Evolutionary conservation across 2,329 filamentous ascomycete genomes (phyloP).

Genomic region (Penicillium janthinellum): DNA sequence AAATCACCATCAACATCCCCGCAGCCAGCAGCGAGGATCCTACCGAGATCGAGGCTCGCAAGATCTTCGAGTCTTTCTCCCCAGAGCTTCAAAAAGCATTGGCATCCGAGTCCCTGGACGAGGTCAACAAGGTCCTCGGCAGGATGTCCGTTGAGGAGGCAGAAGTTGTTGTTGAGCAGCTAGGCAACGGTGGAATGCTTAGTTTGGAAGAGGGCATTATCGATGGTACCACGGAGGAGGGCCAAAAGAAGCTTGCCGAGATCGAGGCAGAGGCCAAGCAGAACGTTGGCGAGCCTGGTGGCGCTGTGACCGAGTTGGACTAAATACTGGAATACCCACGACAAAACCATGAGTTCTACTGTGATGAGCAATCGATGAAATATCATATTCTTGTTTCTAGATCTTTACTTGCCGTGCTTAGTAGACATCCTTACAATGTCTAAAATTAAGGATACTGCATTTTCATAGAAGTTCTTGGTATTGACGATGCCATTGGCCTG

Average conservation of each 20-base stretch:
- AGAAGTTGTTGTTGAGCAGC: conserved; percentile 77
- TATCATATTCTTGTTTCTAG: not conserved
- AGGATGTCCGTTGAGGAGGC: conserved; percentile 88
- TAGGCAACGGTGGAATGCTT: conserved; percentile 83
- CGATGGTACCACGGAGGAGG: conserved; percentile 88
- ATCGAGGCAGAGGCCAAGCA: conserved; percentile 62
- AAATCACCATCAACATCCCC: conserved; percentile 85
- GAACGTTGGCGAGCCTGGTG: conserved; percentile 53
- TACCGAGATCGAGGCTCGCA: conserved; percentile 61
- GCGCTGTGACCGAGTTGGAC: conserved; percentile 48
- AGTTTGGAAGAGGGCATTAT: conserved; percentile 92
- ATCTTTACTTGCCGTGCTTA: not conserved
- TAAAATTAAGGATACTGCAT: too few relatives aligned
- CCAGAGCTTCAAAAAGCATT: conserved; percentile 80
- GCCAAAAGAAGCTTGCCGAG: conserved; percentile 73
- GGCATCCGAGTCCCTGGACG: conserved; percentile 84
- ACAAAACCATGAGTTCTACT: not conserved
- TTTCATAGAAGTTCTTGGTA: conserved; percentile 17
- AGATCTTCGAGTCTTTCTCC: conserved; percentile 81
- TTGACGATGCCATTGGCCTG: conserved; percentile 29
- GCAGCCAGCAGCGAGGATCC: conserved; percentile 67
- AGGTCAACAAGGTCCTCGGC: conserved; percentile 83
- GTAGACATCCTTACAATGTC: not conserved
- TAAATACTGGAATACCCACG: conserved; percentile 17
- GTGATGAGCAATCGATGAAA: conserved; percentile 9